Conservation (phyloP, 768 basidiomycete species). For the Naematelia encephala region DNA sequence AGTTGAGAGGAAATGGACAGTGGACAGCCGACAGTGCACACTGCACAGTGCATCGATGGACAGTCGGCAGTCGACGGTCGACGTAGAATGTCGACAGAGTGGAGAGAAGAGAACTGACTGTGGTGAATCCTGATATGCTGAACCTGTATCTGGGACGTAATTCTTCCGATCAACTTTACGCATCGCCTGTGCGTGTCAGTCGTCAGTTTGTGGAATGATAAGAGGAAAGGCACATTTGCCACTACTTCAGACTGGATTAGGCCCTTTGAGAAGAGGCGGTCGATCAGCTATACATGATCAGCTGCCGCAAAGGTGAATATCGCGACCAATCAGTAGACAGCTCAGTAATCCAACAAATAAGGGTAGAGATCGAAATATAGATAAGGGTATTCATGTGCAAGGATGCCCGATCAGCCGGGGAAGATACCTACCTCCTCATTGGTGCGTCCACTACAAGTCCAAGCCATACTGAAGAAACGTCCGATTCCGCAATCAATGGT, state of each 20-base stretch:
- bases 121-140: slow-evolving; percentile 77
- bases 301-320: background rate
- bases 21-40: too few species aligned
- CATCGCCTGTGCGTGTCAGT: slow-evolving; percentile 60
- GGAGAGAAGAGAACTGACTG: slow-evolving; percentile 54
- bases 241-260: slow-evolving; percentile 63
- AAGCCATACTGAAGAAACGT: slow-evolving; percentile 31
- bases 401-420: background rate
- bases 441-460: slow-evolving; percentile 65
- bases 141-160: slow-evolving; percentile 57
- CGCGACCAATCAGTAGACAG: too few species aligned
- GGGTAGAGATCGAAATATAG: too few species aligned
- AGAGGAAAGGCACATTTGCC: slow-evolving; percentile 55
- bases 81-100: too few species aligned
- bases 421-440: slow-evolving; percentile 57
- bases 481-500: too few species aligned
- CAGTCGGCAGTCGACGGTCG: too few species aligned
- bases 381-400: background rate
- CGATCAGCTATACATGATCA: slow-evolving; percentile 56
- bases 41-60: too few species aligned
- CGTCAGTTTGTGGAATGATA: background rate
- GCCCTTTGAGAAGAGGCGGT: slow-evolving; percentile 60
- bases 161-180: slow-evolving; percentile 64
- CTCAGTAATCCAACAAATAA: too few species aligned
- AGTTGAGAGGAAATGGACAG: too few species aligned